phyloP scores from a whole-genome alignment of 2,329 filamentous ascomycete species.

The Chalaropsis thielavioides region DNA sequence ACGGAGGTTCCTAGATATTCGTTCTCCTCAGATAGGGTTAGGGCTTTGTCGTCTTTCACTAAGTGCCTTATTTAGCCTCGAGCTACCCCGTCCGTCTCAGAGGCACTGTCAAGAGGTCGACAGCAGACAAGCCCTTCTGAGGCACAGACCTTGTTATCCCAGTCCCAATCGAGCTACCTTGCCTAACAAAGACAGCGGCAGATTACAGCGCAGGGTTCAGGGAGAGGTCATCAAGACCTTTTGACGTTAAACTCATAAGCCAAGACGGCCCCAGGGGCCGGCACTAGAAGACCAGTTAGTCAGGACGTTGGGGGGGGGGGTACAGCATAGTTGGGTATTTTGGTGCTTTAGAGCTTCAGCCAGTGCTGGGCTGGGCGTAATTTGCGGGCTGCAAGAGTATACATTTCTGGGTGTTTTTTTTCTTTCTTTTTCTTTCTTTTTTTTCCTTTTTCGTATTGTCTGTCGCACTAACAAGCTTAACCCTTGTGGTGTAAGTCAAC shows the following conservation, averaged over 20 bases:
- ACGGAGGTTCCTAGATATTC: no score
- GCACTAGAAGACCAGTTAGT: background rate
- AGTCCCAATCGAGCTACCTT: background rate
- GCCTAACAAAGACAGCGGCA: constrained; percentile 4
- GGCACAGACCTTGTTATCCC: background rate
- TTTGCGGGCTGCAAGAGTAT: background rate
- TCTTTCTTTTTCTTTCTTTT: background rate
- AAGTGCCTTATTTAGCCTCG: background rate
- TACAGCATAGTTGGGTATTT: no score
- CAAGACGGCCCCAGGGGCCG: background rate
- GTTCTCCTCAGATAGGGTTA: background rate
- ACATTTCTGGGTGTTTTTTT: background rate
- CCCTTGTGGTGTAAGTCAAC: background rate
- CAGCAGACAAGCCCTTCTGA: background rate
- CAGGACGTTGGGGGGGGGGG: background rate
- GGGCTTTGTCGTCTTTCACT: background rate
- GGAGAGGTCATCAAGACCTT: constrained; percentile 4
- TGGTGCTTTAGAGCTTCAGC: background rate
- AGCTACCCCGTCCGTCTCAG: no score
- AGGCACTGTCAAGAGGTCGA: no score
- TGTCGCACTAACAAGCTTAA: no score
- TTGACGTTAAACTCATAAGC: constrained; percentile 7
- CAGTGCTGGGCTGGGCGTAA: background rate
- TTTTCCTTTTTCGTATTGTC: background rate
- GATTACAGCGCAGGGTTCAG: background rate